These are phyloP conservation scores for Hyphodiscus sp. DNA, from an alignment of 2,329 filamentous ascomycete genomes.

Conservation along the genomic window DNA sequence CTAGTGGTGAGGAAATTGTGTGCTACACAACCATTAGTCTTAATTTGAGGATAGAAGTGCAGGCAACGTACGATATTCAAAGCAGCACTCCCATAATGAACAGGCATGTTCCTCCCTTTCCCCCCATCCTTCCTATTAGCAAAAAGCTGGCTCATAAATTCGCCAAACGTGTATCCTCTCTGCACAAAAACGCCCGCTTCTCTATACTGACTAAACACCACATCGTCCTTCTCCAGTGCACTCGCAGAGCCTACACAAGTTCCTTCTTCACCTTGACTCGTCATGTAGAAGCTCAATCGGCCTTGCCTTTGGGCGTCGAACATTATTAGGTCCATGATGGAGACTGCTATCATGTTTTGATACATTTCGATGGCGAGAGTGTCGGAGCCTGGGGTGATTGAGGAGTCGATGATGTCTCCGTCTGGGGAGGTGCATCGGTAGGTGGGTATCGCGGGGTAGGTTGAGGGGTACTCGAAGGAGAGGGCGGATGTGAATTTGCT, in stretches of 20 bases:
- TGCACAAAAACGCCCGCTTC: conserved; percentile 89
- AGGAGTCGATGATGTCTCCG: conserved; percentile 71
- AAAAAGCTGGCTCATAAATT: conserved; percentile 96
- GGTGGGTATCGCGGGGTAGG: conserved; percentile 73
- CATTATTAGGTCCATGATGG: conserved; percentile 96
- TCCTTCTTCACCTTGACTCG: conserved; percentile 56
- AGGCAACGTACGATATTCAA: conserved; percentile 67
- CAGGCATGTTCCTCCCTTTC: conserved; percentile 88
- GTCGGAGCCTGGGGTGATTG: conserved; percentile 47
- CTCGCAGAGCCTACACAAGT: conserved; percentile 86
- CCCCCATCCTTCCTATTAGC: conserved; percentile 77
- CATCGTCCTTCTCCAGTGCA: conserved; percentile 74
- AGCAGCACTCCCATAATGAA: conserved; percentile 84
- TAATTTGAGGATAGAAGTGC: not conserved
- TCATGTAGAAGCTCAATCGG: conserved; percentile 75
- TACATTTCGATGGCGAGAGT: conserved; percentile 26
- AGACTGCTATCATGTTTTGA: conserved; percentile 58
- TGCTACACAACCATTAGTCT: conserved; percentile 43
- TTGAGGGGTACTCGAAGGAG: conserved; percentile 67
- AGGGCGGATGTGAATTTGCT: conserved; percentile 83
- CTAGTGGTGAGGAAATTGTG: conserved; percentile 78
- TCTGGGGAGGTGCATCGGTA: conserved; percentile 90
- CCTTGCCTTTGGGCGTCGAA: conserved; percentile 89
- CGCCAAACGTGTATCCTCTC: conserved; percentile 75
- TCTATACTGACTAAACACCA: conserved; percentile 90